Conservation (phyloP, 306 rosid genomes). For the Comarum palustre region DNA sequence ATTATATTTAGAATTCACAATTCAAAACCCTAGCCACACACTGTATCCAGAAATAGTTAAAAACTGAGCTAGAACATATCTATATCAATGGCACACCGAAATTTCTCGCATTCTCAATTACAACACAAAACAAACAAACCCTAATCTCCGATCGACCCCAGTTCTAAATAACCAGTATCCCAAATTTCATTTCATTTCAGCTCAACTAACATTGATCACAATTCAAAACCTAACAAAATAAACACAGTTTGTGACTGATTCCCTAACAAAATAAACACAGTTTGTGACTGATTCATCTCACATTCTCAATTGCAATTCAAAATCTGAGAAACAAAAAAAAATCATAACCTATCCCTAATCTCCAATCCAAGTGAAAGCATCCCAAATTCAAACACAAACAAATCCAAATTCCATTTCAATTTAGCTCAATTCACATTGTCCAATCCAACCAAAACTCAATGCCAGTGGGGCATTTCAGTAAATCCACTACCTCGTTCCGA, state of each 20-base stretch:
- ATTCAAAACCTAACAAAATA: neutral
- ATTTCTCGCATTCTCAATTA: neutral
- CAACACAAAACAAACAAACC: too few relatives aligned
- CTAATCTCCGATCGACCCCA: neutral
- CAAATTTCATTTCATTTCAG: neutral
- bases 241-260: neutral
- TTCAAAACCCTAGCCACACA: neutral
- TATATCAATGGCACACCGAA: too few relatives aligned
- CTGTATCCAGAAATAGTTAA: neutral
- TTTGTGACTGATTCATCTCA: neutral
- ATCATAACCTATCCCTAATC: too few relatives aligned
- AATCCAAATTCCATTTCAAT: neutral
- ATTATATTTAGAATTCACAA: too few relatives aligned
- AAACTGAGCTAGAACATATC: neutral
- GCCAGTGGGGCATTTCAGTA: conserved; percentile 21
- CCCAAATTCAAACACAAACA: neutral
- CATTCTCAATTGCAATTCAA: neutral
- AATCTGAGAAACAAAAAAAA: neutral
- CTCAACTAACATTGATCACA: neutral
- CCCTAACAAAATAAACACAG: neutral
- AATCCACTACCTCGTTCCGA: conserved; percentile 71
- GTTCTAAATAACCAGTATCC: neutral
- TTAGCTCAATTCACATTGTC: conserved; percentile 7
- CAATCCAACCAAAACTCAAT: conserved; percentile 28
- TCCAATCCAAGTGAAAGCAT: conserved; percentile 8